Conservation (phyloP, 129 eudicot species). For the Centella asiatica region DNA sequence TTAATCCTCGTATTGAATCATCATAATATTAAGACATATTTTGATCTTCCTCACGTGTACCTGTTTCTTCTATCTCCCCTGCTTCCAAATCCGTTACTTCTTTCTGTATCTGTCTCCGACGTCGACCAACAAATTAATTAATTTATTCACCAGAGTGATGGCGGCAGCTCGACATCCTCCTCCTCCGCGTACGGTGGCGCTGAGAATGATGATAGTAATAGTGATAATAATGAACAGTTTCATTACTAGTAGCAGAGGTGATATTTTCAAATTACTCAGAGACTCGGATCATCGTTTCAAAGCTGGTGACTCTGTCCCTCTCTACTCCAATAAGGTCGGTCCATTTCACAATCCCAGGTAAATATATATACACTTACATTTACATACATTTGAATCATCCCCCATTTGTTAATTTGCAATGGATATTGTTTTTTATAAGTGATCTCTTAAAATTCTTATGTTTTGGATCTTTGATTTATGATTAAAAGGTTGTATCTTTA, state of each 20-base stretch:
- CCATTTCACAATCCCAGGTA: constrained; percentile 47
- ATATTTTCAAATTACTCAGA: background rate
- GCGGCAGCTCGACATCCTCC: constrained; percentile 6
- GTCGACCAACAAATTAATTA: background rate
- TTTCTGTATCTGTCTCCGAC: constrained; percentile 3
- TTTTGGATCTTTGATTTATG: too few relatives aligned
- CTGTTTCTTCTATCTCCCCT: too few relatives aligned
- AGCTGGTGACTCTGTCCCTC: constrained; percentile 40
- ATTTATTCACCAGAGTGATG: background rate
- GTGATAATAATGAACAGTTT: background rate
- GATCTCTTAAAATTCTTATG: too few relatives aligned
- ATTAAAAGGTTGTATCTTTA: too few relatives aligned
- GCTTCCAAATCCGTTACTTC: too few relatives aligned
- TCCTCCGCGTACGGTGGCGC: background rate
- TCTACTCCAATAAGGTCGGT: constrained; percentile 42
- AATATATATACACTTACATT: background rate
- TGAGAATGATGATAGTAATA: background rate
- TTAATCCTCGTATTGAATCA: too few relatives aligned
- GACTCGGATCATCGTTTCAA: constrained; percentile 27
- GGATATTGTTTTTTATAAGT: too few relatives aligned
- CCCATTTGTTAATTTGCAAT: too few relatives aligned
- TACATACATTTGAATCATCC: too few relatives aligned
- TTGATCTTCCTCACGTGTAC: too few relatives aligned
- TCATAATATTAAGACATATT: too few relatives aligned
- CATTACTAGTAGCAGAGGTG: background rate